Percentiles rank a stretch among this genome's conserved stretches.
phyloP scores from a whole-genome alignment of 2,329 filamentous ascomycete species.

The Plenodomus lindquistii region DNA sequence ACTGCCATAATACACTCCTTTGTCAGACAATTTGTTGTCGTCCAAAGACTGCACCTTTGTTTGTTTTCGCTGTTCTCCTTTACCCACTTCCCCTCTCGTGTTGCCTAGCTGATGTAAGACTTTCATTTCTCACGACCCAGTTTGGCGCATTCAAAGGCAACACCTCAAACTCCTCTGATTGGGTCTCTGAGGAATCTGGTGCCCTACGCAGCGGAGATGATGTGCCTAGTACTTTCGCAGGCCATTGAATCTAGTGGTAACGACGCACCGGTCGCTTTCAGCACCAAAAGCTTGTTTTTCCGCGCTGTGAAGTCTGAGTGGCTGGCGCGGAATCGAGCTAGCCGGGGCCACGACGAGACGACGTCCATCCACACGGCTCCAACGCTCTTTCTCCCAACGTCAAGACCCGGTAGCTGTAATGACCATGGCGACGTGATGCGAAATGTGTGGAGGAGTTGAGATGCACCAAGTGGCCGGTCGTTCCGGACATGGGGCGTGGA shows the following conservation, averaged over 20 bases:
- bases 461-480: conserved; percentile 10
- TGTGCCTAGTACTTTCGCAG: conserved; percentile 14
- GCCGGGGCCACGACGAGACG: conserved; percentile 21
- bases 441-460: conserved; percentile 19
- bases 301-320: conserved; percentile 24
- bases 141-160: conserved; percentile 24
- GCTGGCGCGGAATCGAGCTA: conserved; percentile 19
- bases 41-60: no score
- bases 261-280: conserved; percentile 15
- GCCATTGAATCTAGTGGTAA: conserved; percentile 24
- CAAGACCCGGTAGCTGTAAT: conserved; percentile 24
- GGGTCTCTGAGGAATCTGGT: conserved; percentile 13
- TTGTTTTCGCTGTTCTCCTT: no score
- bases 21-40: no score
- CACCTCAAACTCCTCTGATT: conserved; percentile 25
- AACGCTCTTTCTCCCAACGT: conserved; percentile 26
- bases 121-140: conserved; percentile 1
- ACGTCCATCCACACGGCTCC: conserved; percentile 36
- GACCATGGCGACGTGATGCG: conserved; percentile 14
- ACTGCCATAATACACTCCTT: no score
- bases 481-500: conserved; percentile 7
- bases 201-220: conserved; percentile 32
- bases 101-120: no score
- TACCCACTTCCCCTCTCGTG: no score
- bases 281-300: conserved; percentile 19